Conservation (phyloP, 2,329 filamentous ascomycete species). For the Onygenales sp. region DNA sequence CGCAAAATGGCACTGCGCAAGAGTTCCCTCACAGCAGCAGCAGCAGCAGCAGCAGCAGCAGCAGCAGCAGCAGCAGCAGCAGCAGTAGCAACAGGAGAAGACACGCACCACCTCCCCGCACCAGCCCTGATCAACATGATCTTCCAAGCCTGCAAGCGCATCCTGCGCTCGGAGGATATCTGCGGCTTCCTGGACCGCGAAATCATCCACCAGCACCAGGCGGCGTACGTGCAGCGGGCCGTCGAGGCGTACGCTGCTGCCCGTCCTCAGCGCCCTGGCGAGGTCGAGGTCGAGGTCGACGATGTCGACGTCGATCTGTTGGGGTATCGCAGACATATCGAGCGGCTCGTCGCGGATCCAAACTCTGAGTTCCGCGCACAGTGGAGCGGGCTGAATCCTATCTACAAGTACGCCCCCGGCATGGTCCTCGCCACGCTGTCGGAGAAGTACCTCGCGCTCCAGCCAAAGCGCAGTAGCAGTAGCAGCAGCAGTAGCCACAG, state of each 20-base stretch:
- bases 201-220: conserved; percentile 21
- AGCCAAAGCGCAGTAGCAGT: conserved; percentile 5
- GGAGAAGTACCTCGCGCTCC: conserved; percentile 26
- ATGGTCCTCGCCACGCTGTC: conserved; percentile 23
- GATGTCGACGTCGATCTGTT: conserved; percentile 15
- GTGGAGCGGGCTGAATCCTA: conserved; percentile 21
- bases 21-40: conserved; percentile 5
- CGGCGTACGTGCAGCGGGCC: conserved; percentile 18
- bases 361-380: conserved; percentile 17
- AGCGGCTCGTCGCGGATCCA: conserved; percentile 15
- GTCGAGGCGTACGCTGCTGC: conserved; percentile 10
- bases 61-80: background rate
- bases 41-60: background rate
- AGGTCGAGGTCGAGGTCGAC: too few species aligned
- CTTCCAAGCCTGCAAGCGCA: conserved; percentile 22
- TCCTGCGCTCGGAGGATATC: conserved; percentile 20
- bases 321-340: conserved; percentile 21
- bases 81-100: background rate
- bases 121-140: conserved; percentile 25
- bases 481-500: background rate
- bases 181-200: conserved; percentile 19
- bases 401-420: conserved; percentile 20
- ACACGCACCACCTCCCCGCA: conserved; percentile 19
- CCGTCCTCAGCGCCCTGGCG: too few species aligned
- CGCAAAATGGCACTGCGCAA: conserved; percentile 12